phyloP scores from a whole-genome alignment of 1,284 basidiomycete species.

The Puccinia horiana region DNA sequence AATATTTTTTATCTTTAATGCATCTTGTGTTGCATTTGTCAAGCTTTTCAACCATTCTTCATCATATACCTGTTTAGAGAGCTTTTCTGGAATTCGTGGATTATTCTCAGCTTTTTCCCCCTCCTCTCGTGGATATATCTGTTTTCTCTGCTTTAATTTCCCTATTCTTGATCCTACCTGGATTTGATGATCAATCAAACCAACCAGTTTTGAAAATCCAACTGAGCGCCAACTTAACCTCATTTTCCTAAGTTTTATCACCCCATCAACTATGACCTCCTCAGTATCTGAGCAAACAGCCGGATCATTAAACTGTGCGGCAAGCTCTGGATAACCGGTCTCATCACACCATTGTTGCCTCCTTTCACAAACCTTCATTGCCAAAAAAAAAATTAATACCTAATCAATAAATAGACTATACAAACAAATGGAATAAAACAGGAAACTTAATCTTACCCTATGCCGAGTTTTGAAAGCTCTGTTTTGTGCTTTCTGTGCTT shows the following conservation, averaged over 20 bases:
- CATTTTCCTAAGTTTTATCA: conserved; percentile 1
- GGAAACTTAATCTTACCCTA: no score
- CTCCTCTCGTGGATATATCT: background rate
- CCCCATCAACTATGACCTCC: background rate
- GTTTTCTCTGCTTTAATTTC: background rate
- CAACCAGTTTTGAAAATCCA: background rate
- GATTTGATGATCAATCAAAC: conserved; percentile 5
- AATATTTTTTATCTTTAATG: conserved; percentile 1
- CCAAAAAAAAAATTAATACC: background rate
- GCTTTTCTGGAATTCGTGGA: conserved; percentile 10
- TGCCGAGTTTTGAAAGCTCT: background rate
- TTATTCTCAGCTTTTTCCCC: background rate
- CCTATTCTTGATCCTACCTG: conserved; percentile 5
- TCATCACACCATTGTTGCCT: conserved; percentile 36
- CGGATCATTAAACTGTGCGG: conserved; percentile 20
- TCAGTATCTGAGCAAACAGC: conserved; percentile 24
- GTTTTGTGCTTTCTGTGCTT: background rate
- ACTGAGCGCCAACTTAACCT: conserved; percentile 12
- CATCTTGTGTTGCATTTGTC: background rate
- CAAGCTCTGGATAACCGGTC: conserved; percentile 16
- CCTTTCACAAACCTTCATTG: background rate
- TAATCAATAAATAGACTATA: background rate
- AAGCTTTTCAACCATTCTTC: background rate
- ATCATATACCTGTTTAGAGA: conserved; percentile 20
- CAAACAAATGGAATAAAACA: background rate